Evolutionary conservation across 192 early-diverging fungal genomes (phyloP).

Genomic region (Entophlyctis luteolus): DNA sequence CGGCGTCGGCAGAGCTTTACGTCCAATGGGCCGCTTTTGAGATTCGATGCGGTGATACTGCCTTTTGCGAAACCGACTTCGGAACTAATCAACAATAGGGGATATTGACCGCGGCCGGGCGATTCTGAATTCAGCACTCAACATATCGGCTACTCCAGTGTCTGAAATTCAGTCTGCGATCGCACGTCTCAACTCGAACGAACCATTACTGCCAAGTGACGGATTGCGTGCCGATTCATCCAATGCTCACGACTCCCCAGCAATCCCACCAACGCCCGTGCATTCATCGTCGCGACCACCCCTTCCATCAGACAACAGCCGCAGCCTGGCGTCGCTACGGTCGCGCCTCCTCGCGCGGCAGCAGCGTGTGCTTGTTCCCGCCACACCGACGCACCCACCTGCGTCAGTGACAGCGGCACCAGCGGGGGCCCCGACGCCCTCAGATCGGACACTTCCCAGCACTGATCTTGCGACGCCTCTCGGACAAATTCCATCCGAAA

Average conservation of each 20-base stretch:
- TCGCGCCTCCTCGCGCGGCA: too few relatives aligned
- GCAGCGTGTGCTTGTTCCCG: too few relatives aligned
- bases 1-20: conserved; percentile 23
- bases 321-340: too few relatives aligned
- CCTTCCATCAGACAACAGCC: background rate
- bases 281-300: background rate
- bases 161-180: conserved; percentile 1
- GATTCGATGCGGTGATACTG: background rate
- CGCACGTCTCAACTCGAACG: too few relatives aligned
- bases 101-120: conserved; percentile 20
- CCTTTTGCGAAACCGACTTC: background rate
- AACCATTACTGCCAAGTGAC: too few relatives aligned
- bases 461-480: too few relatives aligned
- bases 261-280: background rate
- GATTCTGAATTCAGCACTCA: conserved; percentile 22
- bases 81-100: conserved; percentile 5
- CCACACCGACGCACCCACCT: background rate
- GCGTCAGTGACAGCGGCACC: conserved; percentile 2
- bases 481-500: too few relatives aligned
- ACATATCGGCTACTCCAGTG: conserved; percentile 20
- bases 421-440: background rate
- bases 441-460: too few relatives aligned
- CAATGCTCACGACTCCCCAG: background rate
- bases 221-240: too few relatives aligned
- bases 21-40: conserved; percentile 41